A percentile compares a stretch with the other conserved stretches of the same genome.
Conservation (phyloP, 73 alveolate genomes). For the Stentor roeselii region DNA sequence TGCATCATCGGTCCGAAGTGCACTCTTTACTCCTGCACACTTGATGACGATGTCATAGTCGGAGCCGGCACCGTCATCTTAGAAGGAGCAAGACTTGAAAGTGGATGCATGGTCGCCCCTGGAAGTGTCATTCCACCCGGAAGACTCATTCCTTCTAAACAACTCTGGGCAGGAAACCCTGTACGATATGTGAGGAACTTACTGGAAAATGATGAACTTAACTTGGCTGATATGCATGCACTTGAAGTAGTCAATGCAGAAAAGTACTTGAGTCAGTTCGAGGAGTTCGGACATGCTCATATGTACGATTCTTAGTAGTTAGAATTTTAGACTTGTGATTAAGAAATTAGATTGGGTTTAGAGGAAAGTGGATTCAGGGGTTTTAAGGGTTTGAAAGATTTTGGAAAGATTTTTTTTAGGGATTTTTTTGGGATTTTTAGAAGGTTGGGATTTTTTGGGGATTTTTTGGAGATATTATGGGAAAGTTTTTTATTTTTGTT, state of each 20-base stretch:
- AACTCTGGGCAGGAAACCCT: slow-evolving; percentile 93
- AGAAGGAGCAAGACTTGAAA: slow-evolving; percentile 86
- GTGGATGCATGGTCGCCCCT: slow-evolving; percentile 77
- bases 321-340: too few species aligned
- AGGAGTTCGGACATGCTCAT: slow-evolving; percentile 27
- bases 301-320: slow-evolving; percentile 26
- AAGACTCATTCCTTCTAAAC: slow-evolving; percentile 79
- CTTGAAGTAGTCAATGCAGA: neutral
- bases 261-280: slow-evolving; percentile 1
- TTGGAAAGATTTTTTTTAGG: too few species aligned
- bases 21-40: slow-evolving; percentile 70
- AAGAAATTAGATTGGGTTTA: too few species aligned
- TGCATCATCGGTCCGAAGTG: slow-evolving; percentile 67
- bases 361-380: too few species aligned
- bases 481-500: too few species aligned
- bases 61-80: slow-evolving; percentile 73
- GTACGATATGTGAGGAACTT: slow-evolving; percentile 53
- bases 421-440: too few species aligned
- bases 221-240: neutral
- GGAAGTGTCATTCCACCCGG: slow-evolving; percentile 91
- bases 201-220: slow-evolving; percentile 36
- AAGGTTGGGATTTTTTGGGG: too few species aligned
- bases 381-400: too few species aligned
- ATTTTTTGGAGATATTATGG: too few species aligned
- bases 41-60: slow-evolving; percentile 70